Evolutionary conservation across 352 stramenopile genomes (phyloP).

Genomic region (Sclerospora graminicola): DNA sequence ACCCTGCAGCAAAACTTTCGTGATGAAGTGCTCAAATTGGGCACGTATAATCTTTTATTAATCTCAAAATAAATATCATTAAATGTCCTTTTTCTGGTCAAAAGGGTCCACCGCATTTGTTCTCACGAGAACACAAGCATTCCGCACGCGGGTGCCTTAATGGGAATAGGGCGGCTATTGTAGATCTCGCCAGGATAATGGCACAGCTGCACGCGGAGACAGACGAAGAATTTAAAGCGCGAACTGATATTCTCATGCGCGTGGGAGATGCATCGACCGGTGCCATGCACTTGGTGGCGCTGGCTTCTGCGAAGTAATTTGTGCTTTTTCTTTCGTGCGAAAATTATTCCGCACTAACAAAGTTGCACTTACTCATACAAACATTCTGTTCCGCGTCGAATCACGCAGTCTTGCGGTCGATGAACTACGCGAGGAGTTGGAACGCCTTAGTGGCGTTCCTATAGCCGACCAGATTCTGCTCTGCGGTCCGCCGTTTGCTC

Average conservation of each 20-base stretch:
- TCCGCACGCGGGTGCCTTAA: conserved; percentile 19
- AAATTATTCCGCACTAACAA: not conserved
- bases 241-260: conserved; percentile 19
- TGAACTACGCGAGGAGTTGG: conserved; percentile 56
- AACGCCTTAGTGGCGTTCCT: conserved; percentile 45
- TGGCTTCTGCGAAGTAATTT: conserved; percentile 42
- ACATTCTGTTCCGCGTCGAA: conserved; percentile 1
- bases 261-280: conserved; percentile 44
- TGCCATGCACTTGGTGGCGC: conserved; percentile 22
- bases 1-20: conserved; percentile 31
- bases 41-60: conserved; percentile 3
- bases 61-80: not conserved
- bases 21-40: conserved; percentile 8
- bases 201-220: conserved; percentile 15
- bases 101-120: not conserved
- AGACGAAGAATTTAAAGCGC: conserved; percentile 14
- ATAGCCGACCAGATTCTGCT: conserved; percentile 70
- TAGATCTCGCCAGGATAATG: conserved; percentile 13
- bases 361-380: conserved; percentile 8
- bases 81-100: conserved; percentile 7
- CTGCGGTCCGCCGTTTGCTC: conserved; percentile 61
- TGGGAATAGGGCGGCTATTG: conserved; percentile 21
- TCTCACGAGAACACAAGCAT: conserved; percentile 15
- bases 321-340: not conserved
- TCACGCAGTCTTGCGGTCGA: conserved; percentile 44